Percentiles rank a stretch among this genome's conserved stretches.
phyloP scores from a whole-genome alignment of 306 rosid species.

The Delonix regia region DNA sequence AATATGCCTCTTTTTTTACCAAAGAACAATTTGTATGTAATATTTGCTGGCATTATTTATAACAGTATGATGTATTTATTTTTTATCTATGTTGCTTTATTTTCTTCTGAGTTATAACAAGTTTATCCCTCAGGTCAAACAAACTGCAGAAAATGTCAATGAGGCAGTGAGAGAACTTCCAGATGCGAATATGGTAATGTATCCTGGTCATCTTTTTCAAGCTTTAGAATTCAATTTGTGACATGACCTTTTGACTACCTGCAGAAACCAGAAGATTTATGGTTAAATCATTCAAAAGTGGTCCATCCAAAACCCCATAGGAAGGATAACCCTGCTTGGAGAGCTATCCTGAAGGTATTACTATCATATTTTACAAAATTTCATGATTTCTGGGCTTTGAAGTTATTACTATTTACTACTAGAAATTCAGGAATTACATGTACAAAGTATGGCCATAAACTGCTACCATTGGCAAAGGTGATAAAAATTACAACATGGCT shows the following conservation, averaged over 20 bases:
- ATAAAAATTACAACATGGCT: constrained; percentile 1
- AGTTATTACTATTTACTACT: not conserved
- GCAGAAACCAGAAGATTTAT: constrained; percentile 98
- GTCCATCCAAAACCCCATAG: constrained; percentile 95
- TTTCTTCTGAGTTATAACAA: constrained; percentile 16
- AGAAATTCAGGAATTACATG: constrained; percentile 19
- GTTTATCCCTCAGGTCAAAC: constrained; percentile 59
- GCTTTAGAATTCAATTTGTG: constrained; percentile 31
- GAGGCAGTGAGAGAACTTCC: constrained; percentile 95
- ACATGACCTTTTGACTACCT: constrained; percentile 34
- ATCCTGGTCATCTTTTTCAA: constrained; percentile 14
- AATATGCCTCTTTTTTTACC: not conserved
- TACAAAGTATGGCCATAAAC: constrained; percentile 1
- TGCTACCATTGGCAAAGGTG: not conserved
- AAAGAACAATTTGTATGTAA: constrained; percentile 4
- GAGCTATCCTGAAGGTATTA: constrained; percentile 75
- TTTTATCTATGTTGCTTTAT: constrained; percentile 17
- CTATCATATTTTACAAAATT: not conserved
- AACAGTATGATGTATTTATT: not conserved
- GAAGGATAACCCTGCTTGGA: constrained; percentile 71
- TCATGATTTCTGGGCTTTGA: not conserved
- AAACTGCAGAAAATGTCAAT: constrained; percentile 88
- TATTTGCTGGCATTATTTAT: not conserved
- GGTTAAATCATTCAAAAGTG: constrained; percentile 85
- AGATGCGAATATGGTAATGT: constrained; percentile 82